Evolutionary conservation across 129 eudicot genomes (phyloP), one percentile per base, ranked within the genome.

Genomic region (Erigeron canadensis): DNA sequence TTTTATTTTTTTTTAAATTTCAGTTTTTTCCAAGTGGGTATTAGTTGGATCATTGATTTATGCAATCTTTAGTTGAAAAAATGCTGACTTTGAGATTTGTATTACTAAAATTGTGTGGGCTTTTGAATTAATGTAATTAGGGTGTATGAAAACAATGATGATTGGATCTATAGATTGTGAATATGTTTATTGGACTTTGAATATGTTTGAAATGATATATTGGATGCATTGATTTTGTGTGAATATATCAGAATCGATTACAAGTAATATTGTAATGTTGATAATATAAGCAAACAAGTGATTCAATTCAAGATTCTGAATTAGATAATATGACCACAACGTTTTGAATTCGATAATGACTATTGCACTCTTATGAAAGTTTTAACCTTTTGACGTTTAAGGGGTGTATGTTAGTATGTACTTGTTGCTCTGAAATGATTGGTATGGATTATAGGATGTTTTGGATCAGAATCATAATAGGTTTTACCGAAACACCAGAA

Each of bases 131-230:
- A 4, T 50, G 12, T 5, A 50, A 6, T 70, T 61, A 70, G 61
- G 81, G 71, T 77, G 51, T 77, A 63, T 70, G 63, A 53, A 23
- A 34, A 23, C 58, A 43, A 42, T 70, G 57, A 42, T 70, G 64
- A 70, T 77, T 63, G 71, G 73, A 70, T 77, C 81, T 53, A 28
- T 28, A 23, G 73, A 65, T 65, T 68, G 16, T 10, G 38, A 48
- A 37, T 40, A 41, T 62, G 44, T 17, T n/a, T 10, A 43, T 7
- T 42, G 61, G 74, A 69, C 10, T 53, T 34, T 38, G 28, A 19
- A 48, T 37, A 23, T 50, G 74, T 48, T 42, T 45, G 39, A 65
- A 43, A 42, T 57, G 37, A 10, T 18, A 4, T 66, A 28, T 28
- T 60, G 38, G 48, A 16, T n/a, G 23, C 21, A 15, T 8, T 9